phyloP scores from a whole-genome alignment of 768 basidiomycete species.

The Boletus sensibilis region DNA sequence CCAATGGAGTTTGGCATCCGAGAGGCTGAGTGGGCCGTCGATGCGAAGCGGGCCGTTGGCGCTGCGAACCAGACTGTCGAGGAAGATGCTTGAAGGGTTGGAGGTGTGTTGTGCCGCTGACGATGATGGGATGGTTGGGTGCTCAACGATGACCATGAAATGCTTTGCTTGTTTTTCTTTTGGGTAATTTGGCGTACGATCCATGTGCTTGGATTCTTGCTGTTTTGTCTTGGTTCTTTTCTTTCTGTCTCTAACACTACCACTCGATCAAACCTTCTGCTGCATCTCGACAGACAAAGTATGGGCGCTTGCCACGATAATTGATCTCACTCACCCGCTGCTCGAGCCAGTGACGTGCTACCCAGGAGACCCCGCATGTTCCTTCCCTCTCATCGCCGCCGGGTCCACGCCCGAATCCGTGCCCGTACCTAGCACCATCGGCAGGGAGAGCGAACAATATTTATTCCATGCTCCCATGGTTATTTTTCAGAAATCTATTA shows the following conservation, averaged over 20 bases:
- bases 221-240: too few relatives aligned
- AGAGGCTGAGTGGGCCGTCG: slow-evolving; percentile 16
- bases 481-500: too few relatives aligned
- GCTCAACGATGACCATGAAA: background rate
- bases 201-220: background rate
- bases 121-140: background rate
- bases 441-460: background rate
- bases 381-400: slow-evolving; percentile 6
- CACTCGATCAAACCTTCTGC: background rate
- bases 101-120: background rate
- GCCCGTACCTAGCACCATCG: slow-evolving; percentile 15
- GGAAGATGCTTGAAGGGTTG: background rate
- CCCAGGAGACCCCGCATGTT: slow-evolving; percentile 29
- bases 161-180: background rate
- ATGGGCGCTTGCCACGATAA: slow-evolving; percentile 18
- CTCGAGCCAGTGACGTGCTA: slow-evolving; percentile 25
- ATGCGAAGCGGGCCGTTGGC: background rate
- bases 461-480: too few relatives aligned
- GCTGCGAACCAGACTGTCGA: background rate
- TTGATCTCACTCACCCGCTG: slow-evolving; percentile 30
- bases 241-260: background rate
- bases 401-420: background rate
- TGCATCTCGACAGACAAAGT: background rate
- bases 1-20: slow-evolving; percentile 13
- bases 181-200: background rate